phyloP scores from a whole-genome alignment of 441 rosid genomes.

The Syzygium malaccense region DNA sequence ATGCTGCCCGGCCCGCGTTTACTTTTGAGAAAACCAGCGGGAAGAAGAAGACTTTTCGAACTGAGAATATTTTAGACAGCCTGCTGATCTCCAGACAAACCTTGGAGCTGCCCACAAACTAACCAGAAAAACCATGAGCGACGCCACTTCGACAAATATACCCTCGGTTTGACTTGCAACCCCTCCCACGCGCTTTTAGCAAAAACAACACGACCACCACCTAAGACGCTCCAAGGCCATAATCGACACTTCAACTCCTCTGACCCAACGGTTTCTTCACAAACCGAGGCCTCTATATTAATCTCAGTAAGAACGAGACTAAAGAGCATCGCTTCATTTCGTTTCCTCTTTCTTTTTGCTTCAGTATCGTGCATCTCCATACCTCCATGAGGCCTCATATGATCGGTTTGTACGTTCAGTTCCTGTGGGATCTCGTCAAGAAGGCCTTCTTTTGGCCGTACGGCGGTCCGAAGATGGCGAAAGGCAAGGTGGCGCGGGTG shows the following conservation, averaged over 20 bases:
- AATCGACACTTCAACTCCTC: neutral
- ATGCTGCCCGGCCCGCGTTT: neutral
- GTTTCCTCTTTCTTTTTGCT: neutral
- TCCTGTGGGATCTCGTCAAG: neutral
- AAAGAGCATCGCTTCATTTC: neutral
- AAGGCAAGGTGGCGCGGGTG: slow-evolving; percentile 6
- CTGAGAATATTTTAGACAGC: neutral
- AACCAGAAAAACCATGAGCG: slow-evolving; percentile 3
- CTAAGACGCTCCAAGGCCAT: neutral
- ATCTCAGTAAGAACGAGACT: neutral
- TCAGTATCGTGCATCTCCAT: neutral
- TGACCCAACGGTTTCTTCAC: neutral
- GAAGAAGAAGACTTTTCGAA: neutral
- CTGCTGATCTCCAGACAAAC: slow-evolving; percentile 2
- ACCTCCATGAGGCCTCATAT: neutral
- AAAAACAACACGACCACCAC: neutral
- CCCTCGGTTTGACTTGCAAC: neutral
- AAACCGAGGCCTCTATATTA: neutral
- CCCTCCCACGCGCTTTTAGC: neutral
- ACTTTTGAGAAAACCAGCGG: neutral
- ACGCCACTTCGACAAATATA: neutral
- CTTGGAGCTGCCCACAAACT: slow-evolving; percentile 23
- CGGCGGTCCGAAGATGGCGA: slow-evolving; percentile 1
- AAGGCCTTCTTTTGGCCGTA: neutral
- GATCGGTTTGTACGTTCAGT: neutral